A percentile compares a stretch with the other conserved stretches of the same genome.
phyloP scores from a whole-genome alignment of 1,139 yeast genomes.

The Candida sp. region DNA sequence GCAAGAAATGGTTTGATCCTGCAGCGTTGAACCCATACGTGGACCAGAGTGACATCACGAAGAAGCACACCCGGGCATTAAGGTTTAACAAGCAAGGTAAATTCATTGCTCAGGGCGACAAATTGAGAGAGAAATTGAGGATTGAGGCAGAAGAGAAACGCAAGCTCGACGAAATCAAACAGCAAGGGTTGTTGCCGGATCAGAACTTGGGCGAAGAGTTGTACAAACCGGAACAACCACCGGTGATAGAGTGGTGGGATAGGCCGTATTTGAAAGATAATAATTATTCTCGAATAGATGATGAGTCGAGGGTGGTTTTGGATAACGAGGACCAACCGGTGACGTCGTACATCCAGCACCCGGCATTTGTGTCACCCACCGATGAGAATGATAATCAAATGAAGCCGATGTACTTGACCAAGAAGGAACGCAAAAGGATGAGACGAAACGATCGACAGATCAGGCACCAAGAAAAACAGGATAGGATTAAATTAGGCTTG shows the following conservation, averaged over 20 bases:
- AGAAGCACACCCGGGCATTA: slow-evolving; percentile 39
- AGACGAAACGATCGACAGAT: slow-evolving; percentile 74
- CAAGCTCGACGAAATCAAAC: slow-evolving; percentile 25
- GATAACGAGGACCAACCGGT: slow-evolving; percentile 54
- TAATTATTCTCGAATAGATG: slow-evolving; percentile 26
- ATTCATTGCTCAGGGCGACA: slow-evolving; percentile 60
- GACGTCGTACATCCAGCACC: slow-evolving; percentile 78
- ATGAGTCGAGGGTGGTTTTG: slow-evolving; percentile 21
- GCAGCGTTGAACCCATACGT: slow-evolving; percentile 64
- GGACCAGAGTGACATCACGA: slow-evolving; percentile 36
- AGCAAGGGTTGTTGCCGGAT: slow-evolving; percentile 53
- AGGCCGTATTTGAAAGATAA: slow-evolving; percentile 43
- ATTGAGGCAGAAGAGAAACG: slow-evolving; percentile 32
- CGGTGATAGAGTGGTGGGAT: slow-evolving; percentile 88
- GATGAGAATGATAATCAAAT: slow-evolving; percentile 51
- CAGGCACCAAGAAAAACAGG: slow-evolving; percentile 72
- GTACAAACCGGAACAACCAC: slow-evolving; percentile 55
- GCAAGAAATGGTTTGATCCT: slow-evolving; percentile 39
- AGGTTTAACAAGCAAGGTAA: slow-evolving; percentile 65
- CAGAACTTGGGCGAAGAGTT: slow-evolving; percentile 53
- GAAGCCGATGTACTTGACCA: slow-evolving; percentile 66
- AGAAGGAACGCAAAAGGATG: slow-evolving; percentile 74
- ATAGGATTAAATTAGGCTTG: slow-evolving; percentile 77
- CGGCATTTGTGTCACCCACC: slow-evolving; percentile 66
- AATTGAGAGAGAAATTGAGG: slow-evolving; percentile 44